phyloP scores from a whole-genome alignment of 176 grass and related monocot genomes.

The Thinopyrum elongatum region DNA sequence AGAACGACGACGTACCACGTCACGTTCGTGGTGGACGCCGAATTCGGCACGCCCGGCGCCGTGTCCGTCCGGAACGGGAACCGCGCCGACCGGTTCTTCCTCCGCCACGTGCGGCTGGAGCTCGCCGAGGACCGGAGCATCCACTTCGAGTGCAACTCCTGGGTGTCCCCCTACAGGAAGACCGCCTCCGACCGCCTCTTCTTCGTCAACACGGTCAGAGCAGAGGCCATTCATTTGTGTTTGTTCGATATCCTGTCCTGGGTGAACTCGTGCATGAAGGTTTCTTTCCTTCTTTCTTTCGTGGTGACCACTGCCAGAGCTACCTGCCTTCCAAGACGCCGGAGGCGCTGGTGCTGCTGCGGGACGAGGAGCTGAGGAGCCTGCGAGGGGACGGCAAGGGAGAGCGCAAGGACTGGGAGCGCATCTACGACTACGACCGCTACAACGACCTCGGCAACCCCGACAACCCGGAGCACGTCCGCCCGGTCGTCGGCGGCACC shows the following conservation, averaged over 20 bases:
- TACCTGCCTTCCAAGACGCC: conserved; percentile 79
- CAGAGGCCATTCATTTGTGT: background rate
- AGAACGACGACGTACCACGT: conserved; percentile 62
- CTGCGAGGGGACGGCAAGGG: conserved; percentile 65
- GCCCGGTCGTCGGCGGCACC: conserved; percentile 69
- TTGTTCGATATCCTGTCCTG: background rate
- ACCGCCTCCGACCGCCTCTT: conserved; percentile 75
- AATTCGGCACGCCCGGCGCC: conserved; percentile 72
- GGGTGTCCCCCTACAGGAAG: conserved; percentile 76
- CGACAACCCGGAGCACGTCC: conserved; percentile 47
- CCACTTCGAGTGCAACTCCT: conserved; percentile 96
- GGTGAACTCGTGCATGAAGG: background rate
- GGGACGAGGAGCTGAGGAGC: conserved; percentile 65
- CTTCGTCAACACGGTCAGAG: conserved; percentile 67
- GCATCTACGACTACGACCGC: conserved; percentile 72
- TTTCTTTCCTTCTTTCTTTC: no score
- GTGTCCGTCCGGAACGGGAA: conserved; percentile 59
- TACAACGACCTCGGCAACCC: conserved; percentile 90
- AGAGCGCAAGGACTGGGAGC: conserved; percentile 77
- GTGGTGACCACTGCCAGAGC: conserved; percentile 35
- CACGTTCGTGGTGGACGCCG: conserved; percentile 35
- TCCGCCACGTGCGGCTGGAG: conserved; percentile 49
- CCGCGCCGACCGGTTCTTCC: conserved; percentile 59
- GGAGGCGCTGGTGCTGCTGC: conserved; percentile 40
- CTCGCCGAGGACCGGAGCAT: conserved; percentile 46